phyloP scores from a whole-genome alignment of 148 eudicot genomes.

The Fagopyrum tataricum region DNA sequence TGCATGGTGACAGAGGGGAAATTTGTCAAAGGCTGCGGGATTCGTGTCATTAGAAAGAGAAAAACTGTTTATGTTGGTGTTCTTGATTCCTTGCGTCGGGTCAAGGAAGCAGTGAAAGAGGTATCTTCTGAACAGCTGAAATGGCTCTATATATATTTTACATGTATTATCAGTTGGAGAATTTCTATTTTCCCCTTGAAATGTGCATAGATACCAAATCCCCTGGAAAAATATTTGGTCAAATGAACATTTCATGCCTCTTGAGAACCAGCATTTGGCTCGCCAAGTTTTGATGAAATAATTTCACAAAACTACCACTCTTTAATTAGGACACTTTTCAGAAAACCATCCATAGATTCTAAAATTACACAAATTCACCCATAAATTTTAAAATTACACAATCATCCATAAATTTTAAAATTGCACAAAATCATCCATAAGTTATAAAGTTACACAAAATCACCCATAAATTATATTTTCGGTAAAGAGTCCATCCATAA shows the following conservation, averaged over 20 bases:
- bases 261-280: neutral
- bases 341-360: too few species aligned
- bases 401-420: too few species aligned
- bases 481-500: too few species aligned
- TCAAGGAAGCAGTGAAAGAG: slow-evolving; percentile 92
- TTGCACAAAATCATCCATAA: too few species aligned
- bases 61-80: slow-evolving; percentile 61
- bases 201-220: neutral
- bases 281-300: neutral
- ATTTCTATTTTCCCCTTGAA: neutral
- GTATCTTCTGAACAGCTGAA: slow-evolving; percentile 27
- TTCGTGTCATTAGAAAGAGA: slow-evolving; percentile 64
- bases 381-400: too few species aligned
- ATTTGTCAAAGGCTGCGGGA: slow-evolving; percentile 72
- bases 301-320: too few species aligned
- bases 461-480: too few species aligned
- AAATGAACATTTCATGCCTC: neutral
- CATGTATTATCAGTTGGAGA: neutral
- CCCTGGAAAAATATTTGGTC: neutral
- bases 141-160: neutral
- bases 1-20: slow-evolving; percentile 97
- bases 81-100: slow-evolving; percentile 79
- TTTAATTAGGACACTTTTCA: too few species aligned
- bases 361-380: too few species aligned
- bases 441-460: too few species aligned